phyloP scores from a whole-genome alignment of 1,139 yeast species.

The Suhomyces maxii region DNA sequence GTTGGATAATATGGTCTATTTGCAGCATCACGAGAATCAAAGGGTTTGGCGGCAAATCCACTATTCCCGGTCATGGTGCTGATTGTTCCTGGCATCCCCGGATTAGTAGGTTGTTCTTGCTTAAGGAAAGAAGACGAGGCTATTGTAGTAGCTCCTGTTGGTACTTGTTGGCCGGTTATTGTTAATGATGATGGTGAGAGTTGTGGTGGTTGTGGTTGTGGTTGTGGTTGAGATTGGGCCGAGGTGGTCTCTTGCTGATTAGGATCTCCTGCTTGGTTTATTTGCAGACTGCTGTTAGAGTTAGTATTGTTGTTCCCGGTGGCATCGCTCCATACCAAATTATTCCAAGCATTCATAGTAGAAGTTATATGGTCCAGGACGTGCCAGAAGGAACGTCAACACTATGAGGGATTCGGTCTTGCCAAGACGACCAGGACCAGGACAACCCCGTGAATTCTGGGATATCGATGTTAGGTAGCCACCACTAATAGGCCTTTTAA shows the following conservation, averaged over 20 bases:
- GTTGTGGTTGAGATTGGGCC: neutral
- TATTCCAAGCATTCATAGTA: slow-evolving; percentile 12
- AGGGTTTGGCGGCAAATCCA: neutral
- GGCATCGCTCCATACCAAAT: slow-evolving; percentile 10
- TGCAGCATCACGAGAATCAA: slow-evolving; percentile 1
- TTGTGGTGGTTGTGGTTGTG: neutral
- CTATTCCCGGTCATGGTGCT: slow-evolving; percentile 2
- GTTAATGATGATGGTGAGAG: neutral
- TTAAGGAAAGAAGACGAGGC: neutral
- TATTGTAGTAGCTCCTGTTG: neutral
- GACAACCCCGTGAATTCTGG: neutral
- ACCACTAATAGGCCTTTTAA: neutral
- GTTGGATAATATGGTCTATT: slow-evolving; percentile 1
- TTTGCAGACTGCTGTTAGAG: slow-evolving; percentile 2
- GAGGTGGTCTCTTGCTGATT: neutral
- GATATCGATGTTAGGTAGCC: neutral
- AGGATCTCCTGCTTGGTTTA: neutral
- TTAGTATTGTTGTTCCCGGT: slow-evolving; percentile 4
- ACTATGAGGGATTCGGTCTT: neutral
- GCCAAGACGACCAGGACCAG: neutral
- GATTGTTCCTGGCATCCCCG: slow-evolving; percentile 1
- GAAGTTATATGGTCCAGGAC: neutral
- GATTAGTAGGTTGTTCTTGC: neutral
- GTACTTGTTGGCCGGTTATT: neutral
- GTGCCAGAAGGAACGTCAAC: neutral